Conservation (phyloP, 1,284 basidiomycete species). For the Porodaedalea pini region DNA sequence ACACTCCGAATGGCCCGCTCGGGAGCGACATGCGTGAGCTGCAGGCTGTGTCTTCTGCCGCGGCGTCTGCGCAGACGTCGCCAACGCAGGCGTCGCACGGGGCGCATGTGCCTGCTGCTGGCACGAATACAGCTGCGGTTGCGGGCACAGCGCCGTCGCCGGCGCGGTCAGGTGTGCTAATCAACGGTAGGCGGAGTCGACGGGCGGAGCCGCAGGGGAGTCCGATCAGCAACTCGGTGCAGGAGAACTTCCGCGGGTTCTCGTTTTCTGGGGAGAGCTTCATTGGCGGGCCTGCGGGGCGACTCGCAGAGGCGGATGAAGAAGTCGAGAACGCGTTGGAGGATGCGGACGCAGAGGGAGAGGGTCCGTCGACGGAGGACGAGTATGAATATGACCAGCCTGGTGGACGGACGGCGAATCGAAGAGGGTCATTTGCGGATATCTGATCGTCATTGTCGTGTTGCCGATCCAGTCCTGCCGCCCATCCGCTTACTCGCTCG, state of each 20-base stretch:
- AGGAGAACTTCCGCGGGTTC: conserved; percentile 93
- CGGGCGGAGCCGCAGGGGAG: conserved; percentile 47
- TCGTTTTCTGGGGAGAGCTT: conserved; percentile 83
- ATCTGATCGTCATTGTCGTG: conserved; percentile 20
- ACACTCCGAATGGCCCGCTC: conserved; percentile 70
- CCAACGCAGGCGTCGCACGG: conserved; percentile 14
- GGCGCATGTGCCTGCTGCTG: neutral
- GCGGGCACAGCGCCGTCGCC: too few species aligned
- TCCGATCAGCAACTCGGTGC: conserved; percentile 83
- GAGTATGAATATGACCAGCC: conserved; percentile 37
- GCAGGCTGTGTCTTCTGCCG: neutral
- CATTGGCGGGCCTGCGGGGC: conserved; percentile 37
- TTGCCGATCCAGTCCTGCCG: too few species aligned
- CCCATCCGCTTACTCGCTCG: too few species aligned
- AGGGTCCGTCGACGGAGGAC: conserved; percentile 53
- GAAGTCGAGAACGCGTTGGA: conserved; percentile 42
- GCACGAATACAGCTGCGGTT: too few species aligned
- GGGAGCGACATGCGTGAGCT: conserved; percentile 48
- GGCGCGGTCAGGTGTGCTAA: conserved; percentile 15
- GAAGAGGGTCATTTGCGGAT: conserved; percentile 22
- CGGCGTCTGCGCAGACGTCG: neutral
- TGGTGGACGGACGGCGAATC: conserved; percentile 2
- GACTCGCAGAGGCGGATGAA: conserved; percentile 39
- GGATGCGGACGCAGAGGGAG: conserved; percentile 46
- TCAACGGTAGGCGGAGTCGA: conserved; percentile 19